These are phyloP conservation scores for Rubus idaeus DNA, from an alignment of 306 rosid genomes.

Conservation along the genomic window DNA sequence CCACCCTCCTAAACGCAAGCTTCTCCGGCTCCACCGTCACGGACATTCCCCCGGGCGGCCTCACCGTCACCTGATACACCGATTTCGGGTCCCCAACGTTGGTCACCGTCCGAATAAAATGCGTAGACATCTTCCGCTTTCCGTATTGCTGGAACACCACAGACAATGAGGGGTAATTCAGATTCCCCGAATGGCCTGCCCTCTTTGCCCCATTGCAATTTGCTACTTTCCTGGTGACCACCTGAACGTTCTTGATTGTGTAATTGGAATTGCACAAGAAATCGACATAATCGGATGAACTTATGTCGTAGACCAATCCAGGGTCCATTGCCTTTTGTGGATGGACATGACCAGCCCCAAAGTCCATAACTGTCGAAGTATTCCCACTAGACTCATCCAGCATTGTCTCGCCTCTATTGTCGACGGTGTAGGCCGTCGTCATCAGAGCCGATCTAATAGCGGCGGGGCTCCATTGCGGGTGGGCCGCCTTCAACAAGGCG, in stretches of 20 bases:
- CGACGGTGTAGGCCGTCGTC: slow-evolving; percentile 81
- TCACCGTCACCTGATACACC: slow-evolving; percentile 51
- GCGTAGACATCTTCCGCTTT: slow-evolving; percentile 68
- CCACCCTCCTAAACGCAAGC: slow-evolving; percentile 61
- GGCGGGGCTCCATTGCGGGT: slow-evolving; percentile 91
- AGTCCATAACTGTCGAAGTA: slow-evolving; percentile 65
- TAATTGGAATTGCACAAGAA: slow-evolving; percentile 88
- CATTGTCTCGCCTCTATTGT: slow-evolving; percentile 62
- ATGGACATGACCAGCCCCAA: slow-evolving; percentile 85
- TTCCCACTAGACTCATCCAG: slow-evolving; percentile 84
- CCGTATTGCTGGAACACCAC: slow-evolving; percentile 82
- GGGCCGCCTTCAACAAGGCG: slow-evolving; percentile 85
- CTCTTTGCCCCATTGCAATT: slow-evolving; percentile 69
- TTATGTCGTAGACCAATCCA: slow-evolving; percentile 66
- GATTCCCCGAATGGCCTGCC: slow-evolving; percentile 77
- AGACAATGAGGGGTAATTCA: slow-evolving; percentile 80
- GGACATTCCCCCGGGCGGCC: slow-evolving; percentile 50
- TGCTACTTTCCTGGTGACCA: slow-evolving; percentile 60
- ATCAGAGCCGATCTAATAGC: slow-evolving; percentile 78
- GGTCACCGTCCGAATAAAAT: slow-evolving; percentile 78
- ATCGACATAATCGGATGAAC: slow-evolving; percentile 60
- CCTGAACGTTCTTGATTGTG: slow-evolving; percentile 56
- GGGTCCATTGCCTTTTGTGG: slow-evolving; percentile 86
- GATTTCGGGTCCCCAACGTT: slow-evolving; percentile 80
- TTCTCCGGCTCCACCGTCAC: slow-evolving; percentile 77